Base-by-base conservation (phyloP, 2,329 filamentous ascomycete genomes). In the Colletotrichum paranaense region DNA sequence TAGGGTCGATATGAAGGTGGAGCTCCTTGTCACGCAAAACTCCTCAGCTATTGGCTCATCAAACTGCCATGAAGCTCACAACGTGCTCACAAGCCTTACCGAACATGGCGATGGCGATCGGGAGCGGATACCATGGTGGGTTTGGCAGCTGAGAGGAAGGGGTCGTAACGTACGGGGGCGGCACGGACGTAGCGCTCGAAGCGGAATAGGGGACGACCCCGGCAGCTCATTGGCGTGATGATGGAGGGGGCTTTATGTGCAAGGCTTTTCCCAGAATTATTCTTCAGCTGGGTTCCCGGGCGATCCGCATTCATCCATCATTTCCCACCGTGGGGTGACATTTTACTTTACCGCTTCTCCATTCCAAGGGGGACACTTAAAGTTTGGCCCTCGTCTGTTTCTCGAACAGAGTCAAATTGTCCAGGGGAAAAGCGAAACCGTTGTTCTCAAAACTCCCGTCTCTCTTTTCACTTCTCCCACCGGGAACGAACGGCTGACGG, bases 221-320 rank as follows among this genome's bases (percentile, higher is more conserved):
- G 32, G 46, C 32, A 19, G 22, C 32, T 65, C 52, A 65, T 55
- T 56, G 46, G 62, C 35, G 49, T 65, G 14, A 12, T 19, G 22
- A 24, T 49, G 5, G 22, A 14, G 28, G 53, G 53, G 53, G 49
- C 42, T n/a, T 58, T 26, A 24, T 26, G 58, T 58, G 52, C 69
- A 58, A 32, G 69, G 58, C 58, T 30, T 68, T 68, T 59, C 58
- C 65, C 53, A 46, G 58, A 46, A 72, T 46, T n/a, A n/a, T 69
- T 46, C 19, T 35, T 16, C 49, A 68, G 65, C 58, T 69, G 64
- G 57, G 49, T 62, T 56, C 64, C 64, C 65, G 58, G 58, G 7
- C 42, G 59, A 64, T 68, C 69, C 69, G 65, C 69, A 42, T 42
- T 22, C 53, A 22, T 55, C 49, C 28, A 46, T 22, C 9, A 26